Conservation (phyloP, 176 grass and related monocot species). For the Lolium rigidum region DNA sequence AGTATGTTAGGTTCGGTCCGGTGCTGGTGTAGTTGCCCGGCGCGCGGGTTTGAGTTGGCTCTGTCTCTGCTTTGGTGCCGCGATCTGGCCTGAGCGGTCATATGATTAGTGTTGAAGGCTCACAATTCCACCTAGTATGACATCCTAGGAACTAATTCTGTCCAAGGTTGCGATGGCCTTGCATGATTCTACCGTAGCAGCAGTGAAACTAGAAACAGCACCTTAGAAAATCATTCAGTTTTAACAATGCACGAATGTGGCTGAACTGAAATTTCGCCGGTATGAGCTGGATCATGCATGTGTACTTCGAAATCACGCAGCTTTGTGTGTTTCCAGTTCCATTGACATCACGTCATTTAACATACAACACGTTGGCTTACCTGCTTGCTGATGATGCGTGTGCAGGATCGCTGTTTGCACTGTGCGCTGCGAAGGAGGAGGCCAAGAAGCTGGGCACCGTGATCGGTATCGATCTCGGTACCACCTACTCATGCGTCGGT, state of each 20-base stretch:
- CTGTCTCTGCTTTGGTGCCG: too few relatives aligned
- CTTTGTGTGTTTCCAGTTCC: not conserved
- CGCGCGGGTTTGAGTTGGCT: not conserved
- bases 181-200: not conserved
- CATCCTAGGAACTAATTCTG: too few relatives aligned
- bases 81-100: conserved; percentile 5
- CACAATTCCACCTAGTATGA: too few relatives aligned
- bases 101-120: not conserved
- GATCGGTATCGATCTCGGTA: conserved; percentile 76
- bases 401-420: conserved; percentile 64
- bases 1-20: too few relatives aligned
- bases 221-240: too few relatives aligned
- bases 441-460: conserved; percentile 64
- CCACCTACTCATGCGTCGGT: conserved; percentile 65
- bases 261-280: not conserved
- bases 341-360: not conserved
- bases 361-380: not conserved
- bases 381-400: not conserved
- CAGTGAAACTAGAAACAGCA: too few relatives aligned
- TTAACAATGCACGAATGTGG: not conserved
- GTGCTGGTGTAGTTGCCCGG: not conserved
- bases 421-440: conserved; percentile 68
- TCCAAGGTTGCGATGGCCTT: too few relatives aligned
- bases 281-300: not conserved
- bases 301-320: not conserved